Conservation (phyloP, 1,139 yeast species). For the Taiozyma sp. region DNA sequence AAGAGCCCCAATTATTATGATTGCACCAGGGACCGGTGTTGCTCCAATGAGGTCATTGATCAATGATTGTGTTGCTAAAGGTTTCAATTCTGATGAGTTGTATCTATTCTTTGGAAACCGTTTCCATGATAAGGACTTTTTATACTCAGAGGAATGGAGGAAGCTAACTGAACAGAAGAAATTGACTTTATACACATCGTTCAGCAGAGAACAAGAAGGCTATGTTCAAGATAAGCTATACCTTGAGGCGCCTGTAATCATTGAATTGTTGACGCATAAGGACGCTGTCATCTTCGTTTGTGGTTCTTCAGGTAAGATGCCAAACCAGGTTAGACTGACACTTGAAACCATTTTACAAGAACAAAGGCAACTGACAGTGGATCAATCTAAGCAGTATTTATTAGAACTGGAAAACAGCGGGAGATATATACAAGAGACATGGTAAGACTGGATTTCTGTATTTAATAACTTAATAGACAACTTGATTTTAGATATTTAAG, state of each 20-base stretch:
- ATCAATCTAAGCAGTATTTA: slow-evolving; percentile 46
- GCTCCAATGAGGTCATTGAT: slow-evolving; percentile 81
- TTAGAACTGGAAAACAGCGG: slow-evolving; percentile 57
- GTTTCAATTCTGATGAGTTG: slow-evolving; percentile 27
- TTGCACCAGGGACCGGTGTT: slow-evolving; percentile 90
- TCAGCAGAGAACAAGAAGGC: slow-evolving; percentile 51
- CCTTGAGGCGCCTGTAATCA: slow-evolving; percentile 41
- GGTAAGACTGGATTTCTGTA: slow-evolving; percentile 40
- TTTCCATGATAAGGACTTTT: slow-evolving; percentile 55
- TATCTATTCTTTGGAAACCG: slow-evolving; percentile 77
- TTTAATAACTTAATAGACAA: neutral
- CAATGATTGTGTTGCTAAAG: slow-evolving; percentile 28
- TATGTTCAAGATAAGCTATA: slow-evolving; percentile 75
- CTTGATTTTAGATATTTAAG: neutral
- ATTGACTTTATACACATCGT: slow-evolving; percentile 45
- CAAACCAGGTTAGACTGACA: slow-evolving; percentile 79
- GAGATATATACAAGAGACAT: slow-evolving; percentile 84
- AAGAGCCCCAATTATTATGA: slow-evolving; percentile 54
- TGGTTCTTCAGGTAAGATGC: slow-evolving; percentile 96
- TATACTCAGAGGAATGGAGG: slow-evolving; percentile 55
- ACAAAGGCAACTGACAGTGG: slow-evolving; percentile 28
- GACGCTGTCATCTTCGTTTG: slow-evolving; percentile 69
- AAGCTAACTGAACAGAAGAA: slow-evolving; percentile 28
- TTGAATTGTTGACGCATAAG: slow-evolving; percentile 45
- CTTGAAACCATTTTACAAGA: slow-evolving; percentile 24